Conservation (phyloP, 495 filamentous ascomycete species). For the Tuber microsphaerosporum region DNA sequence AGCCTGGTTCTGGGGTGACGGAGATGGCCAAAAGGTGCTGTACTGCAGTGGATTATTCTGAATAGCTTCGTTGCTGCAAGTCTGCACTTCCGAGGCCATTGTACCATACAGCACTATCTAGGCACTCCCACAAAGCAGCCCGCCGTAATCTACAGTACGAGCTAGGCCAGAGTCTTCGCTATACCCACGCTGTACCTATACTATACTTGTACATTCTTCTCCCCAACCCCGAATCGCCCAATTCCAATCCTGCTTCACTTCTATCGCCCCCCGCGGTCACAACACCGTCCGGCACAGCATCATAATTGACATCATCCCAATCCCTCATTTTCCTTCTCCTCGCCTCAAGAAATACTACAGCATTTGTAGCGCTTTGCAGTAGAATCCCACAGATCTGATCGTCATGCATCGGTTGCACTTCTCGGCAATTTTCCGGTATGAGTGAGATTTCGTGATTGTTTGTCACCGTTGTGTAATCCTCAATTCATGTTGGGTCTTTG, state of each 20-base stretch:
- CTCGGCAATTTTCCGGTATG: not conserved
- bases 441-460: not conserved
- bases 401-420: not conserved
- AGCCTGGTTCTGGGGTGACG: no score
- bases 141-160: not conserved
- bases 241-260: not conserved
- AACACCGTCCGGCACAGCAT: not conserved
- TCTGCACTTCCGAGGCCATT: not conserved
- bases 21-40: no score
- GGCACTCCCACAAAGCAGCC: not conserved
- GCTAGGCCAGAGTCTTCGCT: no score
- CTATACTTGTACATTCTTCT: not conserved
- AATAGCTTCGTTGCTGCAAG: not conserved
- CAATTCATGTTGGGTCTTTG: not conserved
- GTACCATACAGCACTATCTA: not conserved
- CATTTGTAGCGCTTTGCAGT: not conserved
- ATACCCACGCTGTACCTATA: not conserved
- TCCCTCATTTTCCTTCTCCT: not conserved
- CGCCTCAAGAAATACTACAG: not conserved
- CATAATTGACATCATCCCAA: not conserved
- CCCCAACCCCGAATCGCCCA: not conserved
- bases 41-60: not conserved
- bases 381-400: not conserved
- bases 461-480: not conserved
- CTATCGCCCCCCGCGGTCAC: not conserved